Base-by-base conservation (phyloP, 176 grass and related monocot species). In the Neostapfia colusana region DNA sequence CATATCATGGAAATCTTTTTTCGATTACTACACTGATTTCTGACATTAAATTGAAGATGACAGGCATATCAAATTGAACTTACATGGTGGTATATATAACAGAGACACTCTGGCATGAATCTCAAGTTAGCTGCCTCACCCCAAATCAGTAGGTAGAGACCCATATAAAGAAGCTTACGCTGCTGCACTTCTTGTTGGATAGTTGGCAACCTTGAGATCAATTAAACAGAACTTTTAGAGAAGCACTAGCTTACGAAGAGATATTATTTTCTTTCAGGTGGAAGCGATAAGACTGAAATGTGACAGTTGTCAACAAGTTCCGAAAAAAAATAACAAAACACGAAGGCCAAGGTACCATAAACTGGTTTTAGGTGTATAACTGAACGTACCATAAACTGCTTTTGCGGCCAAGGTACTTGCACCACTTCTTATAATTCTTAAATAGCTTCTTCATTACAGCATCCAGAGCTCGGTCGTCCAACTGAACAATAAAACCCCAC, bases 81-180 rank as follows among this genome's bases (percentile, higher is more conserved):
- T 95, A 98, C 95, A 90, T 99, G 95, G 88, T 98, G 95, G 81
- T 95, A 98, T 78, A 98, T 98, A 82, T 98, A 99, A 63, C 91
- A 92, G 43, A 95, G 87, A 79, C 95, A 99, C 60, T 99, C 91
- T 49, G 95, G 95, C 91, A 99, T 95, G 80, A 99, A 99, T 76
- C 95, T 94, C 79, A 99, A 88, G 59, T 99, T 99, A 75, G 95
- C 95, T 9, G 91, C 95, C 83, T 99, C 95, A 34, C 95, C 91
- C 95, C 95, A 99, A 77, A 99, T 92, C 60, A 99, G 75, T 28
- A 99, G 81, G 73, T 95, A 99, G 56, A 99, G 86, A 21, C 95
- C 87, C 87, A 99, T 90, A 81, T 95, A 99, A 45, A 99, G 95
- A 83, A 99, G 95, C 74, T 99, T 99, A 37, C 91, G 87, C 65